A percentile compares a stretch with the other conserved stretches of the same genome.
phyloP scores from a whole-genome alignment of 2,329 filamentous ascomycete genomes.

The Neurospora sp. region DNA sequence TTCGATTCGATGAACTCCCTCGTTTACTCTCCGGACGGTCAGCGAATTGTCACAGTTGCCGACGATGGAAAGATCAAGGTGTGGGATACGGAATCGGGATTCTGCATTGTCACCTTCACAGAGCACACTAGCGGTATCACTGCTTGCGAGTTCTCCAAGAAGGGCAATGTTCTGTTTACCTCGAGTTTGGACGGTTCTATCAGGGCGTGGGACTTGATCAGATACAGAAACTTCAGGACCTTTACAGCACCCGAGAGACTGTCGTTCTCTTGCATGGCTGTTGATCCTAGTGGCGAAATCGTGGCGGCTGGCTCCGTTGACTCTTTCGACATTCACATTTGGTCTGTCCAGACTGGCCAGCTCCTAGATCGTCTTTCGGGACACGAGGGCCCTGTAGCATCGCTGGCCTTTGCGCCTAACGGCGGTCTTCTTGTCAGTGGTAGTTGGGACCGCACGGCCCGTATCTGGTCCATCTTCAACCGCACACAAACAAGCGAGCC shows the following conservation, averaged over 20 bases:
- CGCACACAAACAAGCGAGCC: constrained; percentile 93
- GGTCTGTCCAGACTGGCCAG: constrained; percentile 97
- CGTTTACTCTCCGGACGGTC: constrained; percentile 86
- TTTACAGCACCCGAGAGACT: constrained; percentile 89
- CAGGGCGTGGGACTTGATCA: constrained; percentile 88
- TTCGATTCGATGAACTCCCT: constrained; percentile 93
- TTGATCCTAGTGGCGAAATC: constrained; percentile 95
- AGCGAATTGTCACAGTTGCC: constrained; percentile 83
- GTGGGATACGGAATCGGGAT: constrained; percentile 93
- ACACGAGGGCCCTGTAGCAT: constrained; percentile 87
- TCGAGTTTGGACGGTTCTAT: constrained; percentile 90
- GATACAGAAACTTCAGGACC: constrained; percentile 94
- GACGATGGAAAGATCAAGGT: constrained; percentile 99
- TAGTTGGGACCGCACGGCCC: constrained; percentile 92
- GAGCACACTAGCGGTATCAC: constrained; percentile 94
- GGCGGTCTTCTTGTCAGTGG: constrained; percentile 78
- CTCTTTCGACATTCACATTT: constrained; percentile 95
- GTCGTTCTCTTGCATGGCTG: constrained; percentile 86
- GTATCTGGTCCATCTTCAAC: constrained; percentile 92
- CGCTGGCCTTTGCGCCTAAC: constrained; percentile 79
- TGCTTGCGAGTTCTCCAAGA: constrained; percentile 87
- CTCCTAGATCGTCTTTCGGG: constrained; percentile 82
- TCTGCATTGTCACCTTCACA: constrained; percentile 96
- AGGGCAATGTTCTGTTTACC: constrained; percentile 92
- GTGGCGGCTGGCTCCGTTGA: constrained; percentile 92